These are phyloP conservation scores for Circinella umbellata DNA, from an alignment of 371 early-diverging fungal species.

Conservation along the genomic window DNA sequence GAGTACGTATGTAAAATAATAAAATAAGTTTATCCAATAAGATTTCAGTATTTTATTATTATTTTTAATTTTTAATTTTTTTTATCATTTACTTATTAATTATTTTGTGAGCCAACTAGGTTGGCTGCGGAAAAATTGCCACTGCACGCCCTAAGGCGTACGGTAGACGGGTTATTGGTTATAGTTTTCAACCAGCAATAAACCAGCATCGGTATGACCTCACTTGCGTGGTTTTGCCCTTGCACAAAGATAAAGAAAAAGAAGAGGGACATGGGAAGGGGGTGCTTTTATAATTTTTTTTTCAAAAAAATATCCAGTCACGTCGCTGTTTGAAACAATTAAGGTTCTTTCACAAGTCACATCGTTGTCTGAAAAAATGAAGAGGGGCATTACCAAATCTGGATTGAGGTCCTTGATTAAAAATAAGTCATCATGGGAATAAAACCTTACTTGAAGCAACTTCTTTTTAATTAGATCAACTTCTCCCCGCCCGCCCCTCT, in stretches of 20 bases:
- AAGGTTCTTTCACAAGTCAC: too few species aligned
- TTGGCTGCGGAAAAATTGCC: slow-evolving; percentile 50
- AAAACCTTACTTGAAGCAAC: too few species aligned
- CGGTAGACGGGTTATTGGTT: slow-evolving; percentile 61
- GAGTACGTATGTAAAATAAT: too few species aligned
- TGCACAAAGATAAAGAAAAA: slow-evolving; percentile 56
- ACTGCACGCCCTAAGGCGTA: slow-evolving; percentile 38
- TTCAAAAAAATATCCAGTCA: background rate
- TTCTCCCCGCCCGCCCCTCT: too few species aligned
- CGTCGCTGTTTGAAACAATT: too few species aligned
- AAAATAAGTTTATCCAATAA: too few species aligned
- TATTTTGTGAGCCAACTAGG: slow-evolving; percentile 3
- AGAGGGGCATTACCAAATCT: too few species aligned
- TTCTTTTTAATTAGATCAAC: too few species aligned
- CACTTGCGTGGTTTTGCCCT: slow-evolving; percentile 64
- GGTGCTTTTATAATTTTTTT: slow-evolving; percentile 41
- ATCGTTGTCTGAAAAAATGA: too few species aligned
- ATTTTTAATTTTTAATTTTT: background rate
- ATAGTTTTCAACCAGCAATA: slow-evolving; percentile 68
- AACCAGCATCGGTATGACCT: slow-evolving; percentile 62
- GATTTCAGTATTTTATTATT: too few species aligned
- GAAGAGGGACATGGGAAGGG: slow-evolving; percentile 26
- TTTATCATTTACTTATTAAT: slow-evolving; percentile 1
- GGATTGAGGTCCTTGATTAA: too few species aligned
- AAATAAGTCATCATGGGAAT: too few species aligned